These are phyloP conservation scores for Paspalum vaginatum DNA, from an alignment of 176 grass and related monocot genomes.

Conservation along the genomic window DNA sequence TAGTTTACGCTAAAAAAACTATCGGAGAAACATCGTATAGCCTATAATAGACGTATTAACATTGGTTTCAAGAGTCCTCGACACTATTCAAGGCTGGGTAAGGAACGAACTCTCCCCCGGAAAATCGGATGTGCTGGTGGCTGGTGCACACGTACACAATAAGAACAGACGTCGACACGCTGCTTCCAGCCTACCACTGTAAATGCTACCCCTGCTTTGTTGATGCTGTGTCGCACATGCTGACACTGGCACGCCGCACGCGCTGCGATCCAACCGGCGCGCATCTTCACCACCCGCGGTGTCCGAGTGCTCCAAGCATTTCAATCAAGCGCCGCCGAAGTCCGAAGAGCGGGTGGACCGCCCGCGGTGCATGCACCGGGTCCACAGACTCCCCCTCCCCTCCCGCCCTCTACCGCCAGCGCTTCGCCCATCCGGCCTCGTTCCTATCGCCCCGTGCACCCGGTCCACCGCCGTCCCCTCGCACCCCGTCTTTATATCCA, in stretches of 20 bases:
- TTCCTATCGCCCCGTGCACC: constrained; percentile 49
- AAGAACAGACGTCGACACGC: no score
- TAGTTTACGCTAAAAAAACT: no score
- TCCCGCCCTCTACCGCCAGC: not conserved
- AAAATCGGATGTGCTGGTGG: no score
- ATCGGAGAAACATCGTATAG: no score
- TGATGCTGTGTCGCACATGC: not conserved
- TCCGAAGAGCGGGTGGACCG: not conserved
- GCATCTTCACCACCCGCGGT: no score
- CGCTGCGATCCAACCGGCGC: not conserved
- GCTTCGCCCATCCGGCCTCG: constrained; percentile 41
- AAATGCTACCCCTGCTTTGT: no score
- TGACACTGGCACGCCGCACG: not conserved
- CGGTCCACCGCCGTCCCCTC: constrained; percentile 3
- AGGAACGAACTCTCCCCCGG: no score
- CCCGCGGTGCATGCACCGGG: not conserved
- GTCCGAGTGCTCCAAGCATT: not conserved
- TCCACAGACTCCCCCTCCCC: not conserved
- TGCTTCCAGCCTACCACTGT: no score
- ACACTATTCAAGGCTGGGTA: no score
- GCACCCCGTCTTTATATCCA: not conserved
- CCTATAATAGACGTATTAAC: no score
- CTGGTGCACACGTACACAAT: no score
- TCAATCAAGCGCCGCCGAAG: not conserved
- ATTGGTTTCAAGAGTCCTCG: no score